These are phyloP conservation scores for Raphanus raphanistrum DNA, from an alignment of 345 rosid genomes.

Conservation along the genomic window DNA sequence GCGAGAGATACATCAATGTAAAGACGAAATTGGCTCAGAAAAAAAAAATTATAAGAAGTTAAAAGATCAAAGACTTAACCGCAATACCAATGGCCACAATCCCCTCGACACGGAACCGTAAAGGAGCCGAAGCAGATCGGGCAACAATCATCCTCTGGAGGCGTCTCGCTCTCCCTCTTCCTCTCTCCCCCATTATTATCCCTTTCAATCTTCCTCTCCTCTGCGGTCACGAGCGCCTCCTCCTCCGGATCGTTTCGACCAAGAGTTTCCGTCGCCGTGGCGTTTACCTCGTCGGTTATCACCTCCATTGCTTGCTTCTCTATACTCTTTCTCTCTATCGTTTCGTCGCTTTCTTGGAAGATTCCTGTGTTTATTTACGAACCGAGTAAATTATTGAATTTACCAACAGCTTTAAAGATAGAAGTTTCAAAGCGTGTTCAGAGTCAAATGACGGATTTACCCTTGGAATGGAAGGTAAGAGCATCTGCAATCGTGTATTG, in stretches of 20 bases:
- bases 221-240: not conserved
- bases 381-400: not conserved
- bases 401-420: not conserved
- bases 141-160: conserved; percentile 80
- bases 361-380: conserved; percentile 1
- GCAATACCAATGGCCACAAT: conserved; percentile 94
- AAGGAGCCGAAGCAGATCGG: conserved; percentile 78
- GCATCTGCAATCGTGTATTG: too few species aligned
- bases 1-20: too few species aligned
- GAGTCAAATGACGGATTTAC: not conserved
- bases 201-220: conserved; percentile 1
- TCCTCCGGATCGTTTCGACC: not conserved
- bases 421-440: conserved; percentile 8
- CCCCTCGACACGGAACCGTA: conserved; percentile 65
- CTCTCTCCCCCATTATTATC: conserved; percentile 20
- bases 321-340: not conserved
- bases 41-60: not conserved
- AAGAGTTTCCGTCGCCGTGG: not conserved
- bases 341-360: conserved; percentile 22
- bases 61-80: conserved; percentile 48
- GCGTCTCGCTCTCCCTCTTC: conserved; percentile 38
- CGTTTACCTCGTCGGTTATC: not conserved
- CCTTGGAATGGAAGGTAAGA: not conserved
- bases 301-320: not conserved
- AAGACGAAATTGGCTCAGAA: not conserved